Conservation (phyloP, 2,329 filamentous ascomycete genomes). For the Akanthomyces lecanii region DNA sequence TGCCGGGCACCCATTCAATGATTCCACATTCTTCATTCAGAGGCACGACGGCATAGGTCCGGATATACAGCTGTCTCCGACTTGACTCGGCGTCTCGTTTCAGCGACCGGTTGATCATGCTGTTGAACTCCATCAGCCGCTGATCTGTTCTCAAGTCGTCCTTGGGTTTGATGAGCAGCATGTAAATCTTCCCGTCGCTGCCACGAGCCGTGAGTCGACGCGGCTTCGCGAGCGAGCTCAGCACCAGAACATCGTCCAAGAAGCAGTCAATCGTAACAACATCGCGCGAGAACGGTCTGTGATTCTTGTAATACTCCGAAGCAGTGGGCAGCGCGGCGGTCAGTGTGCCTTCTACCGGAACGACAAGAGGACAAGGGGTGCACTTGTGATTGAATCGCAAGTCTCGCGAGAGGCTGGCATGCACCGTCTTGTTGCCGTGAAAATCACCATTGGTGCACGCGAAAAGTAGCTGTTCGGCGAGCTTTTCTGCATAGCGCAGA, state of each 20-base stretch:
- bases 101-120: slow-evolving; percentile 92
- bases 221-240: slow-evolving; percentile 89
- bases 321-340: slow-evolving; percentile 73
- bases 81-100: slow-evolving; percentile 90
- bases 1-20: slow-evolving; percentile 97
- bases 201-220: slow-evolving; percentile 84
- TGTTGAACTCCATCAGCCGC: slow-evolving; percentile 98
- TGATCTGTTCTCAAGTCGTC: slow-evolving; percentile 97
- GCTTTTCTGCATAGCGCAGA: slow-evolving; percentile 73
- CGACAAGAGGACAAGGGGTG: slow-evolving; percentile 79
- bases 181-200: slow-evolving; percentile 83
- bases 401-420: slow-evolving; percentile 71
- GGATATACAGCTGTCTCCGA: slow-evolving; percentile 87
- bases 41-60: slow-evolving; percentile 94
- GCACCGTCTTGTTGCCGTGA: slow-evolving; percentile 61
- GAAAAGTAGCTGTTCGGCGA: slow-evolving; percentile 75
- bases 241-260: slow-evolving; percentile 80
- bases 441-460: slow-evolving; percentile 75
- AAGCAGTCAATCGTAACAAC: slow-evolving; percentile 79
- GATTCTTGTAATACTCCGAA: slow-evolving; percentile 68
- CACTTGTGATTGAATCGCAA: slow-evolving; percentile 80
- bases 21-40: slow-evolving; percentile 96
- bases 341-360: slow-evolving; percentile 81
- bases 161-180: slow-evolving; percentile 93
- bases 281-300: slow-evolving; percentile 84